A percentile compares a stretch with the other conserved stretches of the same genome.
These are phyloP conservation scores for Pulveroboletus frians DNA, from an alignment of 768 basidiomycete genomes.

Conservation along the genomic window DNA sequence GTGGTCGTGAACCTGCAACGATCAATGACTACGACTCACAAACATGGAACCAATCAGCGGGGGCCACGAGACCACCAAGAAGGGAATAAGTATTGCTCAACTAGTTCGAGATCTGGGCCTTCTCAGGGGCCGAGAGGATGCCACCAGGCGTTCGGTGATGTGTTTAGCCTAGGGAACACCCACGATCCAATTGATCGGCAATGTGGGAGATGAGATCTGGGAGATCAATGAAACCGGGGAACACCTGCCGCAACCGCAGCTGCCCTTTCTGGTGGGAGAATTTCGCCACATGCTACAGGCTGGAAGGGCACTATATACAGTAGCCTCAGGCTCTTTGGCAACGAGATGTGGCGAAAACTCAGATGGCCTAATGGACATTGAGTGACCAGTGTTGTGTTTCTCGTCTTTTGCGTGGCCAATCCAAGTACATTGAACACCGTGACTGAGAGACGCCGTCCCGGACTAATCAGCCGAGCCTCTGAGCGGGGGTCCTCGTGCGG, in stretches of 20 bases:
- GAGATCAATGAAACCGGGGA: not conserved
- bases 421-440: not conserved
- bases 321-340: not conserved
- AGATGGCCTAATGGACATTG: not conserved
- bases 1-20: not conserved
- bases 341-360: not conserved
- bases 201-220: constrained; percentile 1
- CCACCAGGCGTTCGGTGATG: not conserved
- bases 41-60: not conserved
- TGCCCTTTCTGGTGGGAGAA: not conserved
- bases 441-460: not conserved
- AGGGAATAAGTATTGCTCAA: not conserved
- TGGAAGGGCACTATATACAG: constrained; percentile 4
- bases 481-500: not conserved
- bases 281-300: not conserved
- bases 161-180: not conserved
- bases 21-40: not conserved
- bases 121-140: not conserved
- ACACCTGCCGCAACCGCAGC: not conserved
- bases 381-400: not conserved
- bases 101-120: not conserved
- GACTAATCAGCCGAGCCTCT: not conserved
- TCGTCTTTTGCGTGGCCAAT: not conserved
- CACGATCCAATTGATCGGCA: not conserved
- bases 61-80: not conserved